phyloP scores from a whole-genome alignment of 1,284 basidiomycete genomes.

The Rhodofomes roseus region DNA sequence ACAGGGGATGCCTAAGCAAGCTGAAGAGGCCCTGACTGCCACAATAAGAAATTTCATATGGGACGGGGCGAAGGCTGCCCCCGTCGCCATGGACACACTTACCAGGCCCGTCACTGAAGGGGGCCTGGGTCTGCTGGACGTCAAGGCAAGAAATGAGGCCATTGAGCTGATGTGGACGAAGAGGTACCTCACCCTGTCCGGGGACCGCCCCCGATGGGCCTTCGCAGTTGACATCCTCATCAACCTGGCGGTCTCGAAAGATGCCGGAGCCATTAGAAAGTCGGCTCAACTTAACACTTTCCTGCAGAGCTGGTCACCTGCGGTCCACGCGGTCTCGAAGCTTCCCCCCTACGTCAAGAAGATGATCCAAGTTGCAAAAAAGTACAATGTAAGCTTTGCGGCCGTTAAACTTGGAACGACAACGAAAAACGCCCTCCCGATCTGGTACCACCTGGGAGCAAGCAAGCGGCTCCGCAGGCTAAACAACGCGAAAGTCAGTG shows the following conservation, averaged over 20 bases:
- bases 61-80: too few species aligned
- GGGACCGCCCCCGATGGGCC: background rate
- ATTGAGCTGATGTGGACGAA: background rate
- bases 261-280: background rate
- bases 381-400: background rate
- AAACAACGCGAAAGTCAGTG: background rate
- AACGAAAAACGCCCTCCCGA: background rate
- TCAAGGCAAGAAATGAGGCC: background rate
- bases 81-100: too few species aligned
- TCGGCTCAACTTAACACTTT: background rate
- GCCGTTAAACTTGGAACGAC: background rate
- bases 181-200: background rate
- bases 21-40: background rate
- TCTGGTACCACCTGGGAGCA: slow-evolving; percentile 2
- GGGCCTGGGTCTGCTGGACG: background rate
- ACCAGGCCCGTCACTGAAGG: background rate
- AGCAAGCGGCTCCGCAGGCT: background rate
- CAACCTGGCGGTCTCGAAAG: background rate
- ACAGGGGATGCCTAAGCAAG: slow-evolving; percentile 20
- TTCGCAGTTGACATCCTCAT: background rate
- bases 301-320: background rate
- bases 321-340: background rate
- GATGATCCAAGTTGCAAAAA: background rate
- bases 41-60: background rate
- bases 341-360: background rate